Conservation (phyloP, 2,329 filamentous ascomycete genomes). For the Aureobasidium subglaciale region DNA sequence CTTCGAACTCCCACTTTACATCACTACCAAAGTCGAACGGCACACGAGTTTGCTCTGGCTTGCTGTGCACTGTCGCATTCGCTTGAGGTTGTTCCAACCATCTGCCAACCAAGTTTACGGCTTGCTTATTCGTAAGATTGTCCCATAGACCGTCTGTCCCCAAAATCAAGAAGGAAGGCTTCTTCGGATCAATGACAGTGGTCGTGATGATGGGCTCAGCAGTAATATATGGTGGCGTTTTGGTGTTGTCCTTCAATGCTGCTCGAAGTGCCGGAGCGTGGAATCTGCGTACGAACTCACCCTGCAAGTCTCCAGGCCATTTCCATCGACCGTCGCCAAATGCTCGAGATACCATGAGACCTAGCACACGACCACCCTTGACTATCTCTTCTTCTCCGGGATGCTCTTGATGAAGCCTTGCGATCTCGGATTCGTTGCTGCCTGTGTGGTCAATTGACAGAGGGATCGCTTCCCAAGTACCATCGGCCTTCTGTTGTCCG, state of each 20-base stretch:
- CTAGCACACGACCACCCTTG: slow-evolving; percentile 53
- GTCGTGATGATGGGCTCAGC: slow-evolving; percentile 59
- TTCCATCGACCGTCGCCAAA: slow-evolving; percentile 67
- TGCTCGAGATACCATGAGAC: slow-evolving; percentile 55
- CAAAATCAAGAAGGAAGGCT: slow-evolving; percentile 55
- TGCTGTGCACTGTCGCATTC: slow-evolving; percentile 17
- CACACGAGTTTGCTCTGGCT: not conserved
- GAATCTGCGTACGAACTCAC: slow-evolving; percentile 40
- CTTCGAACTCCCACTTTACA: slow-evolving; percentile 38
- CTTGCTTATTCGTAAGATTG: slow-evolving; percentile 24
- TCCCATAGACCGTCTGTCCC: slow-evolving; percentile 60
- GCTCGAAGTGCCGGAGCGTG: slow-evolving; percentile 43
- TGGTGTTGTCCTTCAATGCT: slow-evolving; percentile 29
- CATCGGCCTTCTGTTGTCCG: slow-evolving; percentile 39
- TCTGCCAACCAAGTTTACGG: slow-evolving; percentile 38
- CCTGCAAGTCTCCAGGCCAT: slow-evolving; percentile 48
- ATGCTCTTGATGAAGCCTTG: slow-evolving; percentile 50
- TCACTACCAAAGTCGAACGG: slow-evolving; percentile 31
- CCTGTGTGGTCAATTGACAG: slow-evolving; percentile 62
- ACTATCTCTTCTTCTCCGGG: slow-evolving; percentile 56
- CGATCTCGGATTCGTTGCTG: slow-evolving; percentile 52
- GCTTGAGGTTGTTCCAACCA: slow-evolving; percentile 46
- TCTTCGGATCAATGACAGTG: slow-evolving; percentile 36
- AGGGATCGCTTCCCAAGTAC: slow-evolving; percentile 45
- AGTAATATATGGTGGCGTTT: slow-evolving; percentile 60